phyloP scores from a whole-genome alignment of 2,329 filamentous ascomycete species.

The Aureobasidium zeae region DNA sequence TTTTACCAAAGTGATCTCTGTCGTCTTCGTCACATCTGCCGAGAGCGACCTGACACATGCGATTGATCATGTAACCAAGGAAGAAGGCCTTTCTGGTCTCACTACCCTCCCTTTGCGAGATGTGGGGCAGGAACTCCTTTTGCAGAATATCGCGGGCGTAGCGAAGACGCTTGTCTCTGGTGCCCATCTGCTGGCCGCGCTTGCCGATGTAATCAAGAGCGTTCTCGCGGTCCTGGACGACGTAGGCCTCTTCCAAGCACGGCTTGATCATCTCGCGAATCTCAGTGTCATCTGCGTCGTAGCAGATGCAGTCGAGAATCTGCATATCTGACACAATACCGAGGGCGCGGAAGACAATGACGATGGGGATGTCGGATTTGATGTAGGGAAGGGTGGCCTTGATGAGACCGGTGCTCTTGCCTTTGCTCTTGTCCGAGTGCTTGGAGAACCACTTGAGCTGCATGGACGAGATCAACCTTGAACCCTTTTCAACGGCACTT shows the following conservation, averaged over 20 bases:
- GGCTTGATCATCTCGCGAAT: conserved; percentile 98
- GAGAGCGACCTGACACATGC: conserved; percentile 83
- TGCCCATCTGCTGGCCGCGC: conserved; percentile 66
- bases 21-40: conserved; percentile 92
- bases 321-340: conserved; percentile 96
- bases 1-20: conserved; percentile 98
- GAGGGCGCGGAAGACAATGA: conserved; percentile 88
- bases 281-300: conserved; percentile 86
- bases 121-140: conserved; percentile 93
- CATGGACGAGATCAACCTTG: conserved; percentile 84
- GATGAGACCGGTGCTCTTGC: conserved; percentile 70
- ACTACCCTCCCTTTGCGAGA: conserved; percentile 87
- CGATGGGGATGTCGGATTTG: conserved; percentile 86
- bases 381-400: conserved; percentile 88
- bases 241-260: conserved; percentile 93
- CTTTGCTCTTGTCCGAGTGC: conserved; percentile 67
- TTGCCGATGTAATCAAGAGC: conserved; percentile 94
- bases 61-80: conserved; percentile 97
- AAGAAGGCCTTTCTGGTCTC: conserved; percentile 97
- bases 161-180: conserved; percentile 81
- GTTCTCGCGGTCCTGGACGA: conserved; percentile 89
- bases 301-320: conserved; percentile 95
- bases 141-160: conserved; percentile 91
- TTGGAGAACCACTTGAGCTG: conserved; percentile 85
- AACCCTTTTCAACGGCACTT: conserved; percentile 93